Base-by-base conservation (phyloP, 768 basidiomycete genomes). In the Cubamyces sp. region DNA sequence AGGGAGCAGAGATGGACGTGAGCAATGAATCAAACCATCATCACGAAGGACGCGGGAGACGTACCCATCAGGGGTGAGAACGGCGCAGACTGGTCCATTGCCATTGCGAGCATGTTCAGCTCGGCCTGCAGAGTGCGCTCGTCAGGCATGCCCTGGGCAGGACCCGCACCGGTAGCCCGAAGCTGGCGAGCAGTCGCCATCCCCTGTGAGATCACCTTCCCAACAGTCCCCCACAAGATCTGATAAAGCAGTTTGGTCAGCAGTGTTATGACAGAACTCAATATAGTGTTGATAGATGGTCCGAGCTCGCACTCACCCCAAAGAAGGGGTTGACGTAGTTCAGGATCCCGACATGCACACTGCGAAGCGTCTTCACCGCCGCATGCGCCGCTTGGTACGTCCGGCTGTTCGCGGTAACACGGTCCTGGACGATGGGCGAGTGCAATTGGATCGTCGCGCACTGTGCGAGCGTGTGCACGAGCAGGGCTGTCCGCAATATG, bases 391-490 rank as follows among this genome's bases (percentile, higher is more conserved):
- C 65, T n/a, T 57, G 52, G 54, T 66, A 62, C 8, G 64, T 56
- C 21, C 62, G 60, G 41, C 66, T 66, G 52, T 61, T 68, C 9
- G 61, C 62, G 3, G 57, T 57, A 30, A 59, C 54, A 15, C 42
- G 21, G 42, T 64, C 43, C 49, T 60, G 58, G 26, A 60, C 54
- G 37, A 64, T 41, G 5, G 65, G 71, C 46, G 70, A 64, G 64
- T 75, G 71, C 45, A 75, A 64, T 64, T 74, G 71, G 54, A 74
- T 68, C 7, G 67, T 71, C 5, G 74, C 71, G 21, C 68, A 70
- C 19, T 68, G 64, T 23, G 60, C 56, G n/a, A 75, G 66, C 30
- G 71, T 67, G 61, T 69, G 69, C 12, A 68, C 65, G 16, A 70
- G 52, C 26, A 74, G 68, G 37, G 69, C 64, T 14, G 56, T 57